Percentiles rank a stretch among this genome's conserved stretches.
phyloP scores from a whole-genome alignment of 2,329 filamentous ascomycete species.

The Venturia asperata region DNA sequence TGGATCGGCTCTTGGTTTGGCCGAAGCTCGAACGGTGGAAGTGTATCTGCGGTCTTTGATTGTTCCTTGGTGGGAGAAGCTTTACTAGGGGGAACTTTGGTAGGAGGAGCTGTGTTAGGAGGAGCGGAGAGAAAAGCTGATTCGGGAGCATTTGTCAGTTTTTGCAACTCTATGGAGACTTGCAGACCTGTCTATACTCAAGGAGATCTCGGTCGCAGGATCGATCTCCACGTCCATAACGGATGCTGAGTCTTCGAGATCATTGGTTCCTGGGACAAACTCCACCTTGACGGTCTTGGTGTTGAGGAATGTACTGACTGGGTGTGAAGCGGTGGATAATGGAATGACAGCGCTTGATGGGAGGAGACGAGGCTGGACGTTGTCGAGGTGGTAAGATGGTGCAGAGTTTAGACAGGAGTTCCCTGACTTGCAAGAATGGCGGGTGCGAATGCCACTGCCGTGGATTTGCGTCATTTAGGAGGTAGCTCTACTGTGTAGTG shows the following conservation, averaged over 20 bases:
- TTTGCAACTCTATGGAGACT: not conserved
- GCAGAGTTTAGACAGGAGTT: not conserved
- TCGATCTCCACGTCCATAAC: constrained; percentile 2
- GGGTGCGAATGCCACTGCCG: not conserved
- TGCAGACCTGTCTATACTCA: not conserved
- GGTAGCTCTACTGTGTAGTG: no score
- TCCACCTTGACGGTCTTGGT: not conserved
- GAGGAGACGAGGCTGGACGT: not conserved
- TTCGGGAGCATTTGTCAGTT: not conserved
- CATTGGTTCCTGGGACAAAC: not conserved
- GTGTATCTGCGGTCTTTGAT: not conserved
- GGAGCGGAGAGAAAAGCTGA: constrained; percentile 1
- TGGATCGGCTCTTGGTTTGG: constrained; percentile 1
- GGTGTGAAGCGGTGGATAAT: not conserved
- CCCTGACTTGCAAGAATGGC: not conserved
- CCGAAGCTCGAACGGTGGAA: not conserved
- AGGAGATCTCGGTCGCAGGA: constrained; percentile 4
- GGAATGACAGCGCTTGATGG: not conserved
- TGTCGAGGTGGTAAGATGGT: not conserved
- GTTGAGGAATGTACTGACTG: not conserved
- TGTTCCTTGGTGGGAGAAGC: not conserved
- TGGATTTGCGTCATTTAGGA: not conserved
- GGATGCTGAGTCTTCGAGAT: not conserved
- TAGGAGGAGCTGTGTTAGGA: not conserved
- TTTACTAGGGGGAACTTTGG: not conserved